Evolutionary conservation across 768 basidiomycete genomes (phyloP).

Genomic region (Podaxis carcinomalis): DNA sequence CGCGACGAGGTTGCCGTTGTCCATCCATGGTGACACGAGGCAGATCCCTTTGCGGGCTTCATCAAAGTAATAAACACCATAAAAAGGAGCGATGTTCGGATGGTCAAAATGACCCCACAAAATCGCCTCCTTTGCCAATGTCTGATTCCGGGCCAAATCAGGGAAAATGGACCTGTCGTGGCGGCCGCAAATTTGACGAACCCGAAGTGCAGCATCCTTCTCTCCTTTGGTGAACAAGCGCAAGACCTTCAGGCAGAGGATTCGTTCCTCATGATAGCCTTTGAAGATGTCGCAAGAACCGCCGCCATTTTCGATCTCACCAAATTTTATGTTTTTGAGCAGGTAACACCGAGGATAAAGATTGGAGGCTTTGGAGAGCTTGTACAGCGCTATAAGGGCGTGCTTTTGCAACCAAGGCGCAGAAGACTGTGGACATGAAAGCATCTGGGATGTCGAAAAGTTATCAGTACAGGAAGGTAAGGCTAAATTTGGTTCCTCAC

Average conservation of each 20-base stretch:
- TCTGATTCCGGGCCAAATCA: neutral
- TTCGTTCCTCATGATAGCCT: neutral
- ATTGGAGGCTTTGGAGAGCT: neutral
- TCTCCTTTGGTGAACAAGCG: neutral
- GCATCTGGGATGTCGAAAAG: neutral
- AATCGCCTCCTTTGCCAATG: constrained; percentile 15
- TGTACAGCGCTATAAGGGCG: neutral
- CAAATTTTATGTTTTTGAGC: neutral
- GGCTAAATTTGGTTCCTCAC: neutral
- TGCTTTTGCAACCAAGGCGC: neutral
- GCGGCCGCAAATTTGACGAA: neutral
- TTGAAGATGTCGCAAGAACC: neutral
- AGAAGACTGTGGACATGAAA: neutral
- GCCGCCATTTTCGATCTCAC: neutral
- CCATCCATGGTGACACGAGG: neutral
- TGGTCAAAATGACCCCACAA: constrained; percentile 4
- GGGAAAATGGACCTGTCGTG: neutral
- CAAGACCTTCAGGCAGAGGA: neutral
- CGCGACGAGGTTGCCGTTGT: constrained; percentile 1
- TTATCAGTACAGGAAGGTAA: neutral
- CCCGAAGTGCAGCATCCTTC: neutral
- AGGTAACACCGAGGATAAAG: neutral
- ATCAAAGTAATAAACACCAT: constrained; percentile 1
- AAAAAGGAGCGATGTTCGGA: constrained; percentile 3
- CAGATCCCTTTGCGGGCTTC: neutral